Percentiles rank a stretch among this genome's conserved stretches.
Conservation (phyloP, 176 grass and related monocot genomes). For the Elaeis guineensis region DNA sequence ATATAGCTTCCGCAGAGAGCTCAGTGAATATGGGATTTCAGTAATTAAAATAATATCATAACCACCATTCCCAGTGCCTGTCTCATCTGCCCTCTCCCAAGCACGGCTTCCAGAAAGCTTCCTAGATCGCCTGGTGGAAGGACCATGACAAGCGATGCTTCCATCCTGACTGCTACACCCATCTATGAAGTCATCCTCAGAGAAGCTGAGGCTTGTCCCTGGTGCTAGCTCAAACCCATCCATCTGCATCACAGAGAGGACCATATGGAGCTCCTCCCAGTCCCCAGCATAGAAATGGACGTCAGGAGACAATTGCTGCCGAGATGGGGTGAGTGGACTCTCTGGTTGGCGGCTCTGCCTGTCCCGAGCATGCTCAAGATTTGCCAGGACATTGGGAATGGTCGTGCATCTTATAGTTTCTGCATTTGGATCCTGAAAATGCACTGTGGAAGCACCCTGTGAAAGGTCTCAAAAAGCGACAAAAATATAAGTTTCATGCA, state of each 20-base stretch:
- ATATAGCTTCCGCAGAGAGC: conserved; percentile 74
- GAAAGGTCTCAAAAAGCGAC: conserved; percentile 18
- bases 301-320: conserved; percentile 49
- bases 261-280: conserved; percentile 68
- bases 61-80: conserved; percentile 44
- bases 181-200: conserved; percentile 88
- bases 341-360: conserved; percentile 61
- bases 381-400: conserved; percentile 89
- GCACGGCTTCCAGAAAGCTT: conserved; percentile 92
- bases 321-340: conserved; percentile 89
- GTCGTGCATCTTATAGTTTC: conserved; percentile 82
- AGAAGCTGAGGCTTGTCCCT: conserved; percentile 61
- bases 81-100: conserved; percentile 80
- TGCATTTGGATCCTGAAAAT: conserved; percentile 90
- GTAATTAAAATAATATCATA: conserved; percentile 90
- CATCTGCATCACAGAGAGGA: conserved; percentile 64
- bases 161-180: conserved; percentile 69
- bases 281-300: conserved; percentile 84
- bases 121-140: conserved; percentile 49
- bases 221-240: conserved; percentile 17
- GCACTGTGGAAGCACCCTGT: conserved; percentile 76
- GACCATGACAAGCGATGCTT: conserved; percentile 56
- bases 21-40: conserved; percentile 43
- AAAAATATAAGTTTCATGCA: conserved; percentile 2
- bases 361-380: conserved; percentile 75